Base-by-base conservation (phyloP, 1,284 basidiomycete genomes). In the Malassezia arunalokei region DNA sequence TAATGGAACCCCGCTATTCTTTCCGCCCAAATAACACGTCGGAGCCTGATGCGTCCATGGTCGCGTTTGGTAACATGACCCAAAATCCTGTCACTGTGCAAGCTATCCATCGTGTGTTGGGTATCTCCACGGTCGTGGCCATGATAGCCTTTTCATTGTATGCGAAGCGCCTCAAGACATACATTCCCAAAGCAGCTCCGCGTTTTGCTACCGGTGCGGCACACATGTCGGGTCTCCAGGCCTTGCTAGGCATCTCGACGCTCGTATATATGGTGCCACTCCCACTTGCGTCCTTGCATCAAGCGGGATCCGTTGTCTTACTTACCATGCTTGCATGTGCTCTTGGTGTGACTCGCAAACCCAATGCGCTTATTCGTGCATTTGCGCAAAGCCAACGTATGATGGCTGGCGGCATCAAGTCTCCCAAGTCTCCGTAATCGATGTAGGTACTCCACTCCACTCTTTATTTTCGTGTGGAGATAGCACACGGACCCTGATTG, bases 11-110 rank as follows among this genome's bases (percentile, higher is more conserved):
- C 8, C 56, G 58, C 8, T 20, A 77, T 77, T n/a, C 56, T n/a
- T 31, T 94, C 88, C 73, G 81, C 83, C 45, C 20, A 2, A 74
- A 79, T 71, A 35, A 64, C 74, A 38, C 45, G 3, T 53, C 54
- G n/a, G 59, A 58, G 28, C 42, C 40, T 17, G 7, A 31, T 6
- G 30, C 24, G 40, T 30, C 43, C 6, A 38, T 35, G 11, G 33
- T 60, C 6, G 35, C 65, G 82, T 87, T 88, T 85, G 79, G 91
- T 54, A 98, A 96, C 74, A 78, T 96, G 46, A 82, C 94, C 58
- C 92, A 96, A 75, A 99, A 99, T 73, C 94, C 94, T 4, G 91
- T 87, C 8, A 95, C 94, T 0, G 91, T 92, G 8, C 94, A 99
- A 74, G 92, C 96, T 66, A 82, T 98, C 71, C 94, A 99, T 74